Evolutionary conservation across 2,329 filamentous ascomycete species (phyloP).

Genomic region (Diaporthe ilicicola): DNA sequence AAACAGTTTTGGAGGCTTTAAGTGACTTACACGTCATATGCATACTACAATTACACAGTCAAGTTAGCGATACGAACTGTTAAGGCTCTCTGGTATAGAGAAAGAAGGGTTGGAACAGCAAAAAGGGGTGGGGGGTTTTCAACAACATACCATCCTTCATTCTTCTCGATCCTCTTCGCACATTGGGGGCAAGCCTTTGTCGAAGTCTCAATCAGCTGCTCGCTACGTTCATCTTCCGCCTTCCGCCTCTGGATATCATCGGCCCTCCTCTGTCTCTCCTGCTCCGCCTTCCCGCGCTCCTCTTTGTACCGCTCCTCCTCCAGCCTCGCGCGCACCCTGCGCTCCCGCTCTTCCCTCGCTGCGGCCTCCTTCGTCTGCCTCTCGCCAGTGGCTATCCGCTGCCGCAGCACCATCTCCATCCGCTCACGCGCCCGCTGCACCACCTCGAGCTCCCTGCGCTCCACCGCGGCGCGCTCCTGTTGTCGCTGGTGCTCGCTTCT

Average conservation of each 20-base stretch:
- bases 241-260: conserved; percentile 9
- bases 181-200: conserved; percentile 35
- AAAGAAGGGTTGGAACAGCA: not conserved
- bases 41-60: conserved; percentile 18
- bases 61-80: not conserved
- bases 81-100: not conserved
- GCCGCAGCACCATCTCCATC: conserved; percentile 36
- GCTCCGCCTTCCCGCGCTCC: conserved; percentile 8
- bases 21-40: conserved; percentile 36
- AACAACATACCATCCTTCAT: conserved; percentile 33
- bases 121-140: too few species aligned
- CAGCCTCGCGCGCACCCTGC: not conserved
- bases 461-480: conserved; percentile 41
- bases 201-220: conserved; percentile 27
- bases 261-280: conserved; percentile 9
- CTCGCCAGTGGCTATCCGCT: not conserved
- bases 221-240: conserved; percentile 31
- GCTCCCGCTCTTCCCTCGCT: not conserved
- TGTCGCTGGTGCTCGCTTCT: conserved; percentile 39
- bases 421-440: conserved; percentile 54
- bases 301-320: conserved; percentile 5
- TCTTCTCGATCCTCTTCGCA: conserved; percentile 35
- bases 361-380: not conserved
- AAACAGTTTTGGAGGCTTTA: not conserved
- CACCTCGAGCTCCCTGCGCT: conserved; percentile 46